phyloP scores from a whole-genome alignment of 2,329 filamentous ascomycete genomes.

The Colletotrichum horii region DNA sequence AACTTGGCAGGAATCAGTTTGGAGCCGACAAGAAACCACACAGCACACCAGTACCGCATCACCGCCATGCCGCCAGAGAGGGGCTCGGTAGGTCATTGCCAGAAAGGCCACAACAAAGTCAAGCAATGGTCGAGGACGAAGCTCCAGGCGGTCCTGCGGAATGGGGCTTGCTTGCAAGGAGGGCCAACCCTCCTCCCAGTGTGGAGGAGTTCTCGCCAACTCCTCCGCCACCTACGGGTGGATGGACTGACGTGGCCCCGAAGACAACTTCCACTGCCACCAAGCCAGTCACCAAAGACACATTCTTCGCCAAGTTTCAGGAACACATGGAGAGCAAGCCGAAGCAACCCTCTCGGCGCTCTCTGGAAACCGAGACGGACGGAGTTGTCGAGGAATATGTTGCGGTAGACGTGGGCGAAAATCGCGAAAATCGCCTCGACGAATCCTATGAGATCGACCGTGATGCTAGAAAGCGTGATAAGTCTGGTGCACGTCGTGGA shows the following conservation, averaged over 20 bases:
- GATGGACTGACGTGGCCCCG: background rate
- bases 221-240: background rate
- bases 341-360: background rate
- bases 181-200: background rate
- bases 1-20: background rate
- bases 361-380: background rate
- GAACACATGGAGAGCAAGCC: background rate
- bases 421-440: background rate
- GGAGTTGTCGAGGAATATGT: background rate
- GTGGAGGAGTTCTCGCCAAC: background rate
- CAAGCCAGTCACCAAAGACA: background rate
- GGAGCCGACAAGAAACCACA: background rate
- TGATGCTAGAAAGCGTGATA: slow-evolving; percentile 16
- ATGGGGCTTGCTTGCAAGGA: slow-evolving; percentile 10
- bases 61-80: background rate
- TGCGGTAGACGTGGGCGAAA: background rate
- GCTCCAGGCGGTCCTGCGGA: background rate
- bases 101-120: background rate
- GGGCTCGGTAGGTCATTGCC: too few relatives aligned
- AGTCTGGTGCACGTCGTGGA: background rate
- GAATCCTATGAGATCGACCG: slow-evolving; percentile 20
- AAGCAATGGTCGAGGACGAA: background rate
- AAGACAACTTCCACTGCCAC: background rate
- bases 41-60: slow-evolving; percentile 2
- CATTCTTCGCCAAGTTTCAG: slow-evolving; percentile 1